phyloP scores from a whole-genome alignment of 2,329 filamentous ascomycete species.

The Didymella pinodella region DNA sequence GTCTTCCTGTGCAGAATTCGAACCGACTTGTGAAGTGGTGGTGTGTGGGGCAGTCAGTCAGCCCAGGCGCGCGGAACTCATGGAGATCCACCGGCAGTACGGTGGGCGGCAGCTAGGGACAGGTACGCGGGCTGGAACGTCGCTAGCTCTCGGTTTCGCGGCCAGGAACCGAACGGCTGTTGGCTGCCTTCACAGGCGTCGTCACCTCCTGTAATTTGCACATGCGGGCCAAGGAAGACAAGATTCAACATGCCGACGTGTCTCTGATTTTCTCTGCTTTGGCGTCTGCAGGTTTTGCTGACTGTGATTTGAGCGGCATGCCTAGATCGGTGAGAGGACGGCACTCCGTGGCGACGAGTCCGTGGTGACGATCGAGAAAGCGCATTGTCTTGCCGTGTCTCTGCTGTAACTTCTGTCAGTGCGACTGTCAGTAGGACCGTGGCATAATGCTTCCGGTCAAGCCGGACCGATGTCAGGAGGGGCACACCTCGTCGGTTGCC shows the following conservation, averaged over 20 bases:
- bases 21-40: slow-evolving; percentile 16
- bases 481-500: slow-evolving; percentile 8
- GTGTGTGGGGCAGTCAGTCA: slow-evolving; percentile 10
- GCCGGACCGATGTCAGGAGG: slow-evolving; percentile 14
- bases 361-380: slow-evolving; percentile 11
- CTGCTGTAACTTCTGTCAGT: slow-evolving; percentile 20
- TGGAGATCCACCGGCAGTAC: slow-evolving; percentile 14
- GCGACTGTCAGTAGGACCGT: slow-evolving; percentile 5
- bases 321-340: slow-evolving; percentile 13
- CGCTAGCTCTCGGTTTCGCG: slow-evolving; percentile 7
- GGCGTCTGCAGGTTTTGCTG: slow-evolving; percentile 21
- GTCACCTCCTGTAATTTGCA: slow-evolving; percentile 24
- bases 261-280: slow-evolving; percentile 5
- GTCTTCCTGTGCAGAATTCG: slow-evolving; percentile 15
- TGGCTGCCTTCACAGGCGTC: slow-evolving; percentile 21
- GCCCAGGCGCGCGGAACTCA: slow-evolving; percentile 14
- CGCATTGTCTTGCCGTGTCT: slow-evolving; percentile 15
- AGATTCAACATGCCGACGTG: slow-evolving; percentile 13
- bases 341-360: slow-evolving; percentile 2
- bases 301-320: slow-evolving; percentile 1
- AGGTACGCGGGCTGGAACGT: slow-evolving; percentile 13
- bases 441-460: slow-evolving; percentile 1
- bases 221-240: slow-evolving; percentile 20
- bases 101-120: slow-evolving; percentile 1
- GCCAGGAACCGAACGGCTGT: slow-evolving; percentile 17